phyloP scores from a whole-genome alignment of 108 stramenopile genomes.

The Pseudonitzschia pungens region DNA sequence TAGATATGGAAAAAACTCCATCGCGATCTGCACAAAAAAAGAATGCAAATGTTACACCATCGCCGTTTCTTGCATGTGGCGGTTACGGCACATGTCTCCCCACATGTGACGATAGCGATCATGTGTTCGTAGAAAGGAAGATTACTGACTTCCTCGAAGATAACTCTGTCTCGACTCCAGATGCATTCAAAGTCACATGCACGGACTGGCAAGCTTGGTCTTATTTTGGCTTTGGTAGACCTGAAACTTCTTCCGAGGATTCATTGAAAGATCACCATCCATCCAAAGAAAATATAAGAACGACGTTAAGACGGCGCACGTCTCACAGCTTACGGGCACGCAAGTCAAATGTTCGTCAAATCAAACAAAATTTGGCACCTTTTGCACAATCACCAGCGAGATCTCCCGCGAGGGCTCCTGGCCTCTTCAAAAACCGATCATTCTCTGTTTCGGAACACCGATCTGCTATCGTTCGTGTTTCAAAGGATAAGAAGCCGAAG shows the following conservation, averaged over 20 bases:
- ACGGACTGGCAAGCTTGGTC: constrained; percentile 31
- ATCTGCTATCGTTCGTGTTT: constrained; percentile 25
- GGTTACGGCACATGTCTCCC: background rate
- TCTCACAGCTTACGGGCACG: constrained; percentile 30
- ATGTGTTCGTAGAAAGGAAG: constrained; percentile 5
- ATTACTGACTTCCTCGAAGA: constrained; percentile 23
- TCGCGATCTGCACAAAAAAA: constrained; percentile 5
- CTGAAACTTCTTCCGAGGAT: background rate
- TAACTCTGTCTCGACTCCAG: background rate
- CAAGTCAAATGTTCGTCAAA: constrained; percentile 21
- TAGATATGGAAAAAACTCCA: constrained; percentile 25
- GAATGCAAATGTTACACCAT: background rate
- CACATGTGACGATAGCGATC: background rate
- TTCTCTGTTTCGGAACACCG: constrained; percentile 28
- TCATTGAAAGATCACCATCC: background rate
- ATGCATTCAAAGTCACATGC: background rate
- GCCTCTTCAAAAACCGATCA: constrained; percentile 26
- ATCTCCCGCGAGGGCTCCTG: constrained; percentile 4
- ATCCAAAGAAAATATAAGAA: constrained; percentile 25
- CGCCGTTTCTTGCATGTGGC: constrained; percentile 7
- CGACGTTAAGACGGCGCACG: constrained; percentile 26
- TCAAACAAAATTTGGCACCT: constrained; percentile 36
- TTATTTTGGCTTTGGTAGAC: constrained; percentile 15
- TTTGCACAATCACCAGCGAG: constrained; percentile 25
- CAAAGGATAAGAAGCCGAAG: background rate